Percentiles rank a stretch among this genome's conserved stretches.
These are phyloP conservation scores for Pterocarpus santalinus DNA, from an alignment of 306 rosid species.

Conservation along the genomic window DNA sequence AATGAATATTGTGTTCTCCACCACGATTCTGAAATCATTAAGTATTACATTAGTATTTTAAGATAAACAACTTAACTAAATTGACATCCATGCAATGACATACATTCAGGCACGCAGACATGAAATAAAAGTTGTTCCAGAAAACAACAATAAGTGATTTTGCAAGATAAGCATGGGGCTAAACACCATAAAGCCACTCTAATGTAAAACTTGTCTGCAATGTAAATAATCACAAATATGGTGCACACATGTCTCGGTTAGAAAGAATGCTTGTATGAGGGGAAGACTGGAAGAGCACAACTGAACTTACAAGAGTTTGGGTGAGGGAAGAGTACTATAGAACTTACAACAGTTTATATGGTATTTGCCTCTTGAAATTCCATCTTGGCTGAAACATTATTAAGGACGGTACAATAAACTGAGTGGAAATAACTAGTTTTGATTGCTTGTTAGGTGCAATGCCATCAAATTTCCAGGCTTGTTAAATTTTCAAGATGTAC, in stretches of 20 bases:
- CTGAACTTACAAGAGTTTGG: constrained; percentile 39
- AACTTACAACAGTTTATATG: constrained; percentile 44
- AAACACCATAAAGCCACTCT: constrained; percentile 16
- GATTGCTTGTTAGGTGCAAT: constrained; percentile 29
- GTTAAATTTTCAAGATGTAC: constrained; percentile 46
- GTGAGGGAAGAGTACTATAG: background rate
- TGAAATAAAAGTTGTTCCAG: background rate
- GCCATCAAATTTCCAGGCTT: constrained; percentile 24
- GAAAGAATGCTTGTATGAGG: constrained; percentile 19
- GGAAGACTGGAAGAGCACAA: background rate
- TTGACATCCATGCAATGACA: constrained; percentile 16
- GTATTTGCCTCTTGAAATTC: constrained; percentile 41
- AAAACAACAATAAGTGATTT: background rate
- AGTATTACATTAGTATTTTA: constrained; percentile 11
- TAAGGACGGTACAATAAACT: constrained; percentile 21
- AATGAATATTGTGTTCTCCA: constrained; percentile 8
- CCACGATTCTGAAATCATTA: constrained; percentile 46
- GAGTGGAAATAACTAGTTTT: constrained; percentile 16
- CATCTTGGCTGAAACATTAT: constrained; percentile 22
- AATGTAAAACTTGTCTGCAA: constrained; percentile 9
- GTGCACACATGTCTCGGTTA: background rate
- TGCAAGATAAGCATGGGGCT: constrained; percentile 9
- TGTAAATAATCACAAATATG: constrained; percentile 3
- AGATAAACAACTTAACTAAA: constrained; percentile 25
- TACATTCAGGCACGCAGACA: background rate